A percentile compares a stretch with the other conserved stretches of the same genome.
Evolutionary conservation across 1,139 yeast genomes (phyloP).

Genomic region (Komagataea norvegica): DNA sequence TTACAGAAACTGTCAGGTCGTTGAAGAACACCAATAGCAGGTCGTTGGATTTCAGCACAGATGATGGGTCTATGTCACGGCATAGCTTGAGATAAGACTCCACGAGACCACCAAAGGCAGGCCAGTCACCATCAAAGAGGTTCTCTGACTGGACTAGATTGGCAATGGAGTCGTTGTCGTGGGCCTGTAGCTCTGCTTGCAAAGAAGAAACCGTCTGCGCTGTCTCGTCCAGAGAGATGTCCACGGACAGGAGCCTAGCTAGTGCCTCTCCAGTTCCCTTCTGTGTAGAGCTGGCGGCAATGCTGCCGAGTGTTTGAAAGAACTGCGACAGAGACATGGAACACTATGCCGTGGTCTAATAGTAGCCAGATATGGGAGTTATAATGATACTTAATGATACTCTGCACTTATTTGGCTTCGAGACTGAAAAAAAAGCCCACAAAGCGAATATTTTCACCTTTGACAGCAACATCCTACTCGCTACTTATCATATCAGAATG

Average conservation of each 20-base stretch:
- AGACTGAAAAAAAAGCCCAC: no score
- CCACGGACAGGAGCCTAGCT: slow-evolving; percentile 10
- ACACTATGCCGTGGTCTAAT: no score
- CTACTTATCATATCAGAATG: not conserved
- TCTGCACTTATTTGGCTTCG: no score
- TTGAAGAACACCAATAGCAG: slow-evolving; percentile 47
- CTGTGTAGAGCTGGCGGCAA: not conserved
- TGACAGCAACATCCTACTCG: no score
- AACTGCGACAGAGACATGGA: slow-evolving; percentile 1
- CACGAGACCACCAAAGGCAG: slow-evolving; percentile 50
- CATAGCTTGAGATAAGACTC: slow-evolving; percentile 47
- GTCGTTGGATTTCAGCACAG: slow-evolving; percentile 54
- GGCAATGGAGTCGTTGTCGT: slow-evolving; percentile 22
- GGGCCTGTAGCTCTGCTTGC: slow-evolving; percentile 10
- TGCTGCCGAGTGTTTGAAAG: not conserved
- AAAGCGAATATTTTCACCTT: no score
- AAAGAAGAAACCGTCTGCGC: slow-evolving; percentile 12
- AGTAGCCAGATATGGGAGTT: no score
- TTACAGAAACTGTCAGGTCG: slow-evolving; percentile 55
- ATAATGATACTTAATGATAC: no score
- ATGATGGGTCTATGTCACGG: slow-evolving; percentile 56
- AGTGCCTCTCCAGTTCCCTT: slow-evolving; percentile 2
- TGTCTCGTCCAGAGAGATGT: slow-evolving; percentile 11
- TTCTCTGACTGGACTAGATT: slow-evolving; percentile 33
- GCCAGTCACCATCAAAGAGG: slow-evolving; percentile 41